These are phyloP conservation scores for Pontederia paniculata DNA, from an alignment of 176 grass and related monocot species.

Conservation along the genomic window DNA sequence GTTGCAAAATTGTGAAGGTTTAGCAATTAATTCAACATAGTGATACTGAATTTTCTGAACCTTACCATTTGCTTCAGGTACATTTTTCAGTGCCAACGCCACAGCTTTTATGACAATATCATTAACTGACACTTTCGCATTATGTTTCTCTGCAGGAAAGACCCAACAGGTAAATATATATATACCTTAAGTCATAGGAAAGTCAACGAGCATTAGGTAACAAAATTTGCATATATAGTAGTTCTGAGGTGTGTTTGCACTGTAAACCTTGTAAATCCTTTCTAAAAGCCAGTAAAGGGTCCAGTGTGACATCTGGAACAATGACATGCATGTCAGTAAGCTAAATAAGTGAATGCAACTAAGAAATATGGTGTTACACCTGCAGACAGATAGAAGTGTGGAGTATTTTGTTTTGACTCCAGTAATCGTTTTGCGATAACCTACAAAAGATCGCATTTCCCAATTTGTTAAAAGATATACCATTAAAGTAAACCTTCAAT, in stretches of 20 bases:
- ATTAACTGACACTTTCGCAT: slow-evolving; percentile 93
- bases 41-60: not conserved
- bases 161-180: slow-evolving; percentile 10
- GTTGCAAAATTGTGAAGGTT: no score
- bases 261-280: slow-evolving; percentile 74
- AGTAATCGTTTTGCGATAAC: slow-evolving; percentile 91
- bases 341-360: slow-evolving; percentile 1
- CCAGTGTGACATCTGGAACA: slow-evolving; percentile 79
- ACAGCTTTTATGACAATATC: slow-evolving; percentile 98
- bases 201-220: not conserved
- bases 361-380: slow-evolving; percentile 27
- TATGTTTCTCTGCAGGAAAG: slow-evolving; percentile 64
- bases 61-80: slow-evolving; percentile 94
- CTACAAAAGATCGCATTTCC: slow-evolving; percentile 25
- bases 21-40: no score
- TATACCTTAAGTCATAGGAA: not conserved
- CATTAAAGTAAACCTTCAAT: not conserved
- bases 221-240: slow-evolving; percentile 14
- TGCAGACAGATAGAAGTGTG: slow-evolving; percentile 87
- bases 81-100: slow-evolving; percentile 77
- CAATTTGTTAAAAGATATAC: not conserved
- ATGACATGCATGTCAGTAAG: slow-evolving; percentile 22
- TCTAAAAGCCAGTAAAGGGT: slow-evolving; percentile 82
- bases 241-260: slow-evolving; percentile 15
- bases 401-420: slow-evolving; percentile 89